These are phyloP conservation scores for Sphagnum contortum DNA, from an alignment of 225 moss, liverwort and hornwort genomes.

Conservation along the genomic window DNA sequence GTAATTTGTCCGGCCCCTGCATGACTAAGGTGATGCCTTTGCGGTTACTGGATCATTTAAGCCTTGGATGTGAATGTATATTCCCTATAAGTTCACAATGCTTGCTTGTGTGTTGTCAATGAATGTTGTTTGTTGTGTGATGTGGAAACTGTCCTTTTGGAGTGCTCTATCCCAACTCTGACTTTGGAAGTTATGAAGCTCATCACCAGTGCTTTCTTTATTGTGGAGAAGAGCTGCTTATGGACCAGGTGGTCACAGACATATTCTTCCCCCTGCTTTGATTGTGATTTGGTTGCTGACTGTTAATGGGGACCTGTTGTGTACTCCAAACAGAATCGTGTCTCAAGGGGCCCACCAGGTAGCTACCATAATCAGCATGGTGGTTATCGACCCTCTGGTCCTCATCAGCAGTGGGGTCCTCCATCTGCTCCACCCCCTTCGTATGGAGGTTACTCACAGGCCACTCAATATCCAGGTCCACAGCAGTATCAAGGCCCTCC, in stretches of 20 bases:
- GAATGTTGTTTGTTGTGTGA: slow-evolving; percentile 11
- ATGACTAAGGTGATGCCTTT: slow-evolving; percentile 81
- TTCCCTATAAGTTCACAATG: too few species aligned
- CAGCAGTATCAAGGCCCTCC: slow-evolving; percentile 84
- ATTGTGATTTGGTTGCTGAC: slow-evolving; percentile 4
- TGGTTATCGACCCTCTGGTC: slow-evolving; percentile 72
- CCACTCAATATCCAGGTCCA: slow-evolving; percentile 78
- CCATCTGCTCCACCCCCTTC: slow-evolving; percentile 76
- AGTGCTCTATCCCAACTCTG: slow-evolving; percentile 22
- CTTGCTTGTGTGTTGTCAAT: slow-evolving; percentile 23
- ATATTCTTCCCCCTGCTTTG: slow-evolving; percentile 13
- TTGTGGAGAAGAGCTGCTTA: slow-evolving; percentile 33
- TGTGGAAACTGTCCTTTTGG: slow-evolving; percentile 1
- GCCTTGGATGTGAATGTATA: slow-evolving; percentile 13
- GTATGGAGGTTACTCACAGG: slow-evolving; percentile 78
- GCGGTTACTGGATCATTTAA: slow-evolving; percentile 40
- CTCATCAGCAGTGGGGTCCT: slow-evolving; percentile 93
- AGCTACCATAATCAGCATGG: slow-evolving; percentile 71
- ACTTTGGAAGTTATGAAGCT: background rate
- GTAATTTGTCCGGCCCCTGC: slow-evolving; percentile 87
- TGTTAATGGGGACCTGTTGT: slow-evolving; percentile 25
- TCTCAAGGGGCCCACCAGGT: slow-evolving; percentile 70
- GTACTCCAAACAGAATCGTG: slow-evolving; percentile 43
- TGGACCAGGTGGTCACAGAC: slow-evolving; percentile 13
- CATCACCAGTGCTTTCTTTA: slow-evolving; percentile 33